A percentile compares a stretch with the other conserved stretches of the same genome.
Conservation (phyloP, 352 stramenopile species). For the Phytophthora crassamura region DNA sequence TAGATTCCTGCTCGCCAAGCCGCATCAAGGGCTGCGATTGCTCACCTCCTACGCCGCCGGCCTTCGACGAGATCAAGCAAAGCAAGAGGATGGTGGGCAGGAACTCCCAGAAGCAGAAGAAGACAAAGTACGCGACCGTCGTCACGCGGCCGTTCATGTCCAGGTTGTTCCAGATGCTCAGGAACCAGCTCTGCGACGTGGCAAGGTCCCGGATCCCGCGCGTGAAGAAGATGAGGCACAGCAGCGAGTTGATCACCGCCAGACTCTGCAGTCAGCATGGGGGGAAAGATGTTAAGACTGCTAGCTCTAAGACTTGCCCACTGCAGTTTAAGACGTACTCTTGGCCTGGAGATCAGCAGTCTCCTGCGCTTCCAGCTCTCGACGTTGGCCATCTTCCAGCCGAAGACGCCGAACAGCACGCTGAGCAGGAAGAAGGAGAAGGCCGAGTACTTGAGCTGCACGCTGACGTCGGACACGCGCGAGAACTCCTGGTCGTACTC, state of each 20-base stretch:
- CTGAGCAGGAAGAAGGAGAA: constrained; percentile 84
- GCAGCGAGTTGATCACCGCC: constrained; percentile 79
- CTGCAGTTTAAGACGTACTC: constrained; percentile 39
- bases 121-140: constrained; percentile 79
- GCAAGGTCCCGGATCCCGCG: constrained; percentile 76
- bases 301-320: no score
- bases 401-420: constrained; percentile 84
- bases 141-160: constrained; percentile 87
- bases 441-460: constrained; percentile 86
- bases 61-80: constrained; percentile 84
- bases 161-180: constrained; percentile 88
- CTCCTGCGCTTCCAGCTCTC: constrained; percentile 9
- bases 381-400: constrained; percentile 88
- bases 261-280: constrained; percentile 52
- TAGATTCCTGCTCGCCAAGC: neutral
- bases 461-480: constrained; percentile 75
- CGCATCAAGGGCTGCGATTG: neutral
- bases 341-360: constrained; percentile 77
- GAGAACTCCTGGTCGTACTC: constrained; percentile 89
- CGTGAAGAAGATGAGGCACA: constrained; percentile 88
- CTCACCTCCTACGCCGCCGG: constrained; percentile 77
- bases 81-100: constrained; percentile 82
- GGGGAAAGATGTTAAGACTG: no score
- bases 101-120: constrained; percentile 91
- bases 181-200: constrained; percentile 85